Evolutionary conservation across 2,329 filamentous ascomycete genomes (phyloP).

Genomic region (Aschersonia sp.): DNA sequence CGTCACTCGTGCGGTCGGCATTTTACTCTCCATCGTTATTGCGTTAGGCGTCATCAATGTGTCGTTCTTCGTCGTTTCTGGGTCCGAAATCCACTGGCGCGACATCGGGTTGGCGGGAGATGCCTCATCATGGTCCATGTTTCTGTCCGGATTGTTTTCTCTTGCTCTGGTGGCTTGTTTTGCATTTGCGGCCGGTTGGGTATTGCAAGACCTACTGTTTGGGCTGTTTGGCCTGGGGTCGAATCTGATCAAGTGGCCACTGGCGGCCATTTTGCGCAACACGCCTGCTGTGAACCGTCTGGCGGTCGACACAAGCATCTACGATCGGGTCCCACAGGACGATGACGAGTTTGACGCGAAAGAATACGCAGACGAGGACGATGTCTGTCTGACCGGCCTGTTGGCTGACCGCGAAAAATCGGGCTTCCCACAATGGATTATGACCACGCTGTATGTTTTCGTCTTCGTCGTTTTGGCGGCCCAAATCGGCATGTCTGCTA

Average conservation of each 20-base stretch:
- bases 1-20: constrained; percentile 5
- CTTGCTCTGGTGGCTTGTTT: constrained; percentile 7
- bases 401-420: not conserved
- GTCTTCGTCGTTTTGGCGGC: constrained; percentile 6
- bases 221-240: constrained; percentile 7
- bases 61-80: constrained; percentile 13
- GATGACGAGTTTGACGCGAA: constrained; percentile 9
- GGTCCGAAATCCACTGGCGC: constrained; percentile 19
- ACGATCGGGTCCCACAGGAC: constrained; percentile 11
- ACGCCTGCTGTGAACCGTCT: not conserved
- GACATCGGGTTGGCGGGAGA: constrained; percentile 17
- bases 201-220: constrained; percentile 12
- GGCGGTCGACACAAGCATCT: constrained; percentile 1
- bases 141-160: constrained; percentile 16
- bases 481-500: constrained; percentile 8
- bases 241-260: constrained; percentile 13
- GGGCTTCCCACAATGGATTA: not conserved
- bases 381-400: not conserved
- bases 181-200: constrained; percentile 8
- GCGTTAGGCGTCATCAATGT: constrained; percentile 11
- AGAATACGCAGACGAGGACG: constrained; percentile 4
- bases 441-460: constrained; percentile 4
- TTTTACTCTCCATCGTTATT: constrained; percentile 8
- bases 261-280: constrained; percentile 4
- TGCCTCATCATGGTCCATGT: constrained; percentile 13